Conservation (phyloP, 2,329 filamentous ascomycete genomes). For the Calonectria honghensis region DNA sequence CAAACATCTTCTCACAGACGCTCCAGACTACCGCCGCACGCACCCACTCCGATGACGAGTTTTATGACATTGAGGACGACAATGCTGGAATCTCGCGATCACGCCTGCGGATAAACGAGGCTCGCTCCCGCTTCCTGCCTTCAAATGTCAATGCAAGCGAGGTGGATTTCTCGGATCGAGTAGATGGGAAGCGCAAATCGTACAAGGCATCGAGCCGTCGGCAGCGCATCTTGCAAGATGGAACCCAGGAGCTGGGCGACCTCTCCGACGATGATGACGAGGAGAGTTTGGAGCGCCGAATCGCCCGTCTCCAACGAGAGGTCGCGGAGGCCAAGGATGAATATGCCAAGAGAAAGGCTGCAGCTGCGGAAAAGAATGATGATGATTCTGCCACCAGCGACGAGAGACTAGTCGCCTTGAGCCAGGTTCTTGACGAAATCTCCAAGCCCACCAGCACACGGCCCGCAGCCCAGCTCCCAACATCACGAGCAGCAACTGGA, state of each 20-base stretch:
- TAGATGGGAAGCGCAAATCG: conserved; percentile 87
- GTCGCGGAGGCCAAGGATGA: conserved; percentile 83
- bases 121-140: conserved; percentile 86
- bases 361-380: conserved; percentile 67
- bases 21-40: conserved; percentile 72
- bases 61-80: conserved; percentile 78
- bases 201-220: conserved; percentile 85
- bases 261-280: conserved; percentile 84
- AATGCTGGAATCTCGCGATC: conserved; percentile 83
- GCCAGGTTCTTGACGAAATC: conserved; percentile 82
- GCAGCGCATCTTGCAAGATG: conserved; percentile 77
- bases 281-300: conserved; percentile 84
- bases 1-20: conserved; percentile 49
- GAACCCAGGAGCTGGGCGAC: conserved; percentile 81
- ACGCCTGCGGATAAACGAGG: conserved; percentile 84
- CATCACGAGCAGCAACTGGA: conserved; percentile 32
- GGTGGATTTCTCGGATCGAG: conserved; percentile 92
- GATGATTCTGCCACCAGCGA: conserved; percentile 67
- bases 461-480: conserved; percentile 40
- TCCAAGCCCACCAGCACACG: conserved; percentile 57
- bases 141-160: conserved; percentile 84
- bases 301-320: conserved; percentile 89
- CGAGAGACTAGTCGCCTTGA: conserved; percentile 76
- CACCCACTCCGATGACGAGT: conserved; percentile 77
- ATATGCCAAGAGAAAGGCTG: conserved; percentile 72